A percentile compares a stretch with the other conserved stretches of the same genome.
These are phyloP conservation scores for Prunus persica DNA, from an alignment of 306 rosid genomes.

Conservation along the genomic window DNA sequence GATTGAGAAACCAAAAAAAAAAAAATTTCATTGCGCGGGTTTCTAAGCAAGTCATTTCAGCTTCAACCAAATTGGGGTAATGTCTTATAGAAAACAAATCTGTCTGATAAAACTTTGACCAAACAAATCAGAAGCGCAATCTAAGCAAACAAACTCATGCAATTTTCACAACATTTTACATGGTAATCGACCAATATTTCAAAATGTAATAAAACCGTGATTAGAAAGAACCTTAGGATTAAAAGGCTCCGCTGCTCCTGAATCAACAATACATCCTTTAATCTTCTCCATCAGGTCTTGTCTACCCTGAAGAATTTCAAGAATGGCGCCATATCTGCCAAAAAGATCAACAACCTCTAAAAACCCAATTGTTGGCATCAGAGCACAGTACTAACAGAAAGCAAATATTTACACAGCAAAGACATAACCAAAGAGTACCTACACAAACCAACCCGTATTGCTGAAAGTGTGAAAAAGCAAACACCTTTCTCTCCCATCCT, in stretches of 20 bases:
- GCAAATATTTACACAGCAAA: not conserved
- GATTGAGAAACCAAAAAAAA: not conserved
- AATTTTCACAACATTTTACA: not conserved
- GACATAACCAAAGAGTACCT: constrained; percentile 29
- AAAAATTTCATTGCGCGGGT: not conserved
- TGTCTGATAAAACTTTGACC: not conserved
- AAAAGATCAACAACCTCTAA: not conserved
- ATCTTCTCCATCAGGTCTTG: constrained; percentile 59
- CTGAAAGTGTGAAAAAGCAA: constrained; percentile 85
- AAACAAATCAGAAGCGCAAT: not conserved
- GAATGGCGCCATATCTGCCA: constrained; percentile 72
- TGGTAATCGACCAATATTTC: not conserved
- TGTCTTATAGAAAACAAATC: not conserved
- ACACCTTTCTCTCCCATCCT: constrained; percentile 56
- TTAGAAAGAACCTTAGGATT: constrained; percentile 62
- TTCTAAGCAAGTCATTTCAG: not conserved
- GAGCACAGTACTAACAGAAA: not conserved
- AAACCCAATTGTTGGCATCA: not conserved
- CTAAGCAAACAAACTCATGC: not conserved
- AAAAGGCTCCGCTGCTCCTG: constrained; percentile 83
- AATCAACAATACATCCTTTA: constrained; percentile 81
- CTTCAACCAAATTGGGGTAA: not conserved
- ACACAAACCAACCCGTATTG: constrained; percentile 96
- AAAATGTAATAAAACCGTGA: not conserved
- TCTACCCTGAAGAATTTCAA: constrained; percentile 44